Evolutionary conservation across 495 filamentous ascomycete species (phyloP).

Genomic region (Hypoxylon crocopeplum): DNA sequence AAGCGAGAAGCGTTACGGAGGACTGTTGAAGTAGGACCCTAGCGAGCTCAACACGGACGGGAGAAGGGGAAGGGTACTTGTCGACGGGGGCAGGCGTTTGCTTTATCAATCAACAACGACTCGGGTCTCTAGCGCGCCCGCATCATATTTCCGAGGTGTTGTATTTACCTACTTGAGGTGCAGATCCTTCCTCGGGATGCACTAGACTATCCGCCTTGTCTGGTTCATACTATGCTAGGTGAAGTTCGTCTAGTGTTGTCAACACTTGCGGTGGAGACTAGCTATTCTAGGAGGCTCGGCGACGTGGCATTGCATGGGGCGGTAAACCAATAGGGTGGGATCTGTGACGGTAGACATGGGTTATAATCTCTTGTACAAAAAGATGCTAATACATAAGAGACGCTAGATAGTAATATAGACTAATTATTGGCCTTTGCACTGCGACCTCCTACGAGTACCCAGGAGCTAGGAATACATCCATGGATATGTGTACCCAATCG

Average conservation of each 20-base stretch:
- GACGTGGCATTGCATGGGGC: constrained; percentile 4
- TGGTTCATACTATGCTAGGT: background rate
- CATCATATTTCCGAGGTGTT: background rate
- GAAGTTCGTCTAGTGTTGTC: constrained; percentile 1
- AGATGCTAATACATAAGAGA: too few relatives aligned
- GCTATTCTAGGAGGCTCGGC: background rate
- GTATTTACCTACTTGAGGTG: background rate
- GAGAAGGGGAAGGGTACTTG: background rate
- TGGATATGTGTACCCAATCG: too few relatives aligned
- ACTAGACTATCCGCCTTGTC: background rate
- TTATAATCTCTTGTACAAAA: background rate
- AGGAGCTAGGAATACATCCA: too few relatives aligned
- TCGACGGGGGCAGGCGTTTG: background rate
- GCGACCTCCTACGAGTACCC: too few relatives aligned
- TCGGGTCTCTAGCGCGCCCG: background rate
- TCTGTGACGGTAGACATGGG: background rate
- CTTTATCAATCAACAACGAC: background rate
- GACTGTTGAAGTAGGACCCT: background rate
- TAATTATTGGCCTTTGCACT: too few relatives aligned
- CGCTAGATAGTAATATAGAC: too few relatives aligned
- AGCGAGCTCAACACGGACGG: background rate
- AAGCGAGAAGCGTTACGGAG: background rate
- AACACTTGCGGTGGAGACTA: background rate
- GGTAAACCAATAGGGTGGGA: background rate
- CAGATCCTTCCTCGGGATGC: constrained; percentile 2